Base-by-base conservation (phyloP, 139 green algal species). In the Nannochloris sp. region DNA sequence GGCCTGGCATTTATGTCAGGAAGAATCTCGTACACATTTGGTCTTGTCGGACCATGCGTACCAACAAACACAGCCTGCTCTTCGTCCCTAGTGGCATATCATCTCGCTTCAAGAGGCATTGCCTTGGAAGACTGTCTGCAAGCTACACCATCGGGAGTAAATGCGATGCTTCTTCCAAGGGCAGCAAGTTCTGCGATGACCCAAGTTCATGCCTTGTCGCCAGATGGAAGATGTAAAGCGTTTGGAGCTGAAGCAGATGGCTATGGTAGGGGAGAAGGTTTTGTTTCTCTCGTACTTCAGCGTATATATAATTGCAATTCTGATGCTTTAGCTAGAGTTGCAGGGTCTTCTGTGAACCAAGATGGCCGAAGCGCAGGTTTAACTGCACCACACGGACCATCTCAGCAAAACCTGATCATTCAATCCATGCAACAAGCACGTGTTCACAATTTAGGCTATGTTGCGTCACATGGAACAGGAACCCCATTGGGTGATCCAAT, bases 31-130 rank as follows among this genome's bases (percentile, higher is more conserved):
- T 95, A 93, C 75, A 85, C 80, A 0, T 87, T 94, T 69, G 86
- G 84, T 25, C 56, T 90, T 6, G 66, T 72, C 13, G 84, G 84
- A 3, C 86, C 85, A 3, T 87, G 80, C 55, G 71, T 91, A 43
- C 83, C 83, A 26, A 89, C 83, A 63, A 91, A 93, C 86, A 93
- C 86, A 23, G 87, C 87, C 40, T 94, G 87, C 83, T 91, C 82
- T 17, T 86, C 73, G 43, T 89, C 78, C 3, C 70, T 94, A n/a
- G 84, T 94, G 28, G 85, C 87, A 1, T 72, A 71, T 26, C 86
- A 94, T 69, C 64, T 94, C 28, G 86, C 76, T 2, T 64, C 72
- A 49, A 65, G 51, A 26, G 62, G 74, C 48, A 67, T 85, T 28
- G 29, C 25, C 4, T 45, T 51, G 20, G 56, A 56, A 8, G 56